Conservation (phyloP, 1,284 basidiomycete genomes). For the Afroboletus lepidellus region DNA sequence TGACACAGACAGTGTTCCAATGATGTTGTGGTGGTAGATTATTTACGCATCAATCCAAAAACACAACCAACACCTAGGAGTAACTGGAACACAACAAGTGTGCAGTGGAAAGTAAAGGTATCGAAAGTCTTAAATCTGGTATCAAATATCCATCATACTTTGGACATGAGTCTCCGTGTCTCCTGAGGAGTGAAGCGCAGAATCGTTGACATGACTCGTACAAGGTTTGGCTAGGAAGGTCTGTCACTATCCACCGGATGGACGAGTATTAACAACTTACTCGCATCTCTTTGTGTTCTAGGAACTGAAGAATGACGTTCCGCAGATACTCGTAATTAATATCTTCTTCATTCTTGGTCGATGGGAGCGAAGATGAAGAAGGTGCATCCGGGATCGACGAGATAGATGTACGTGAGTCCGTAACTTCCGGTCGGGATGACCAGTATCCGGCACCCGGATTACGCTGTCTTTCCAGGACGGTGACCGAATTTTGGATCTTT, state of each 20-base stretch:
- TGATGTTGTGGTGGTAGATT: not conserved
- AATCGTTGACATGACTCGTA: conserved; percentile 87
- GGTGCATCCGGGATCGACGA: conserved; percentile 45
- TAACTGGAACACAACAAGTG: no score
- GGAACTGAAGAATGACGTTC: conserved; percentile 91
- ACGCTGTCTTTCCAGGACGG: conserved; percentile 84
- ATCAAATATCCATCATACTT: conserved; percentile 46
- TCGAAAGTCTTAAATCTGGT: not conserved
- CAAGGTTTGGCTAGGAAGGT: conserved; percentile 71
- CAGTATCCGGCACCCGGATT: conserved; percentile 94
- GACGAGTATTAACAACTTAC: conserved; percentile 41
- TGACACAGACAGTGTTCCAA: not conserved
- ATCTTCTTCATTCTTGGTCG: conserved; percentile 70
- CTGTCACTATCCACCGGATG: conserved; percentile 1
- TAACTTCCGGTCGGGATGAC: conserved; percentile 50
- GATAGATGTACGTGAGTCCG: conserved; percentile 46
- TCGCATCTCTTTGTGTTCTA: conserved; percentile 88
- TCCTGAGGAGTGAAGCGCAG: conserved; percentile 93
- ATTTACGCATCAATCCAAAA: conserved; percentile 2
- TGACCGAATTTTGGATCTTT: conserved; percentile 88
- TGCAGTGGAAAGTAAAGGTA: not conserved
- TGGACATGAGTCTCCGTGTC: conserved; percentile 79
- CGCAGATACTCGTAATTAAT: conserved; percentile 94
- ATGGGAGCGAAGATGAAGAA: conserved; percentile 39
- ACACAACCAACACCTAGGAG: no score